Evolutionary conservation across 2,329 filamentous ascomycete species (phyloP), one percentile per base, ranked within the genome.

Genomic region (Penicillium corylophilum): DNA sequence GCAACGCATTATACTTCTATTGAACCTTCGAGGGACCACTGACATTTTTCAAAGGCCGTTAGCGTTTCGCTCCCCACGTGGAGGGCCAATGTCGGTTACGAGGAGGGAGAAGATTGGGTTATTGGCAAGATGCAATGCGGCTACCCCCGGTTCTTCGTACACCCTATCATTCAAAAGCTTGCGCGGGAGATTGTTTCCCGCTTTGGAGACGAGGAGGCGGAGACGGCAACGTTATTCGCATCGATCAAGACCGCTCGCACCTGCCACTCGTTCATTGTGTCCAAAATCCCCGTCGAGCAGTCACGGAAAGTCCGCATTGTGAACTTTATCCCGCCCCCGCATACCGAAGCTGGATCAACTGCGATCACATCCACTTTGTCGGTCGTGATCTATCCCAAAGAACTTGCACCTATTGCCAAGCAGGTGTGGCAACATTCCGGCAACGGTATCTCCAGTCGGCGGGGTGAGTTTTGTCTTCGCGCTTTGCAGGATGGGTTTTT

Each of bases 401-500:
- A 85, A 12, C 74, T 84, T 16, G 92, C 87, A 62, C 74, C 83
- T 4, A 72, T 88, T 53, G 89, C 90, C n/a, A 97, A 96, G 71
- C 83, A 91, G 64, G 96, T 95, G 65, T 99, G 94, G 94, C 94
- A 97, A 70, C 94, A 99, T 71, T 88, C 89, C 0, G 94, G 94
- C 18, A 92, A 96, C 55, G 94, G 94, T 15, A 80, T 96, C 13
- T 96, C 92, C 0, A 96, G 92, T 69, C 86, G 94, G 44, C 84
- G 91, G 36, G 92, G 90, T 29, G 93, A 96, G 68, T 96, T 95
- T 71, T 96, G 89, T 67, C 84, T 91, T 54, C 78, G 81, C 38
- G 80, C 93, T 1, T 83, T 95, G 57, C 81, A 81, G 33, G 86
- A 93, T 55, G 85, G 85, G 0, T 76, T 88, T 38, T 76, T 89